Conservation (phyloP, 176 grass and related monocot species). For the Alopecurus myosuroides region DNA sequence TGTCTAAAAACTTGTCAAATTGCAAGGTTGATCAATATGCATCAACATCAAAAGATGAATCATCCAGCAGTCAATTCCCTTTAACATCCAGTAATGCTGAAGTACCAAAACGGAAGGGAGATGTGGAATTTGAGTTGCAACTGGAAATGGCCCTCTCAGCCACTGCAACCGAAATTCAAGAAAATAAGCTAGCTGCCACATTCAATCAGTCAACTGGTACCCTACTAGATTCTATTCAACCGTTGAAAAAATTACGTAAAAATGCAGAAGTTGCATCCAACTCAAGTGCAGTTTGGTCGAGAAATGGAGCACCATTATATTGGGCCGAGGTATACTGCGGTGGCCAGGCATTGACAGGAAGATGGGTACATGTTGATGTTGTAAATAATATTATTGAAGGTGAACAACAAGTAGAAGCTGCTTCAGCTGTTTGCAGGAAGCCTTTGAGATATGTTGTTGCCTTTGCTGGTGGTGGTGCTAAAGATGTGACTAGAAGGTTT, state of each 20-base stretch:
- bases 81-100: conserved; percentile 35
- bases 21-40: conserved; percentile 33
- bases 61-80: conserved; percentile 19
- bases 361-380: conserved; percentile 94
- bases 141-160: conserved; percentile 92
- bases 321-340: conserved; percentile 79
- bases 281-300: conserved; percentile 79
- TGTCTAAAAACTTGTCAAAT: conserved; percentile 30
- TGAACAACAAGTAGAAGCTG: conserved; percentile 73
- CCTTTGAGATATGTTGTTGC: conserved; percentile 84
- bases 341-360: conserved; percentile 64
- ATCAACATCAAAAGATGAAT: conserved; percentile 25
- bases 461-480: conserved; percentile 88
- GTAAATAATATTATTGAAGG: conserved; percentile 81
- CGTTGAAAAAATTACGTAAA: conserved; percentile 41
- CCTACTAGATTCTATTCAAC: conserved; percentile 24
- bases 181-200: conserved; percentile 25
- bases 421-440: conserved; percentile 77
- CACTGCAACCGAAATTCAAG: conserved; percentile 38
- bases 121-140: conserved; percentile 87
- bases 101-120: conserved; percentile 67
- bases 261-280: conserved; percentile 39
- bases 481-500: conserved; percentile 98
- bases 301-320: conserved; percentile 62
- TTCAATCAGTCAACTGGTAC: conserved; percentile 22